Base-by-base conservation (phyloP, 345 rosid genomes). In the Punica granatum region DNA sequence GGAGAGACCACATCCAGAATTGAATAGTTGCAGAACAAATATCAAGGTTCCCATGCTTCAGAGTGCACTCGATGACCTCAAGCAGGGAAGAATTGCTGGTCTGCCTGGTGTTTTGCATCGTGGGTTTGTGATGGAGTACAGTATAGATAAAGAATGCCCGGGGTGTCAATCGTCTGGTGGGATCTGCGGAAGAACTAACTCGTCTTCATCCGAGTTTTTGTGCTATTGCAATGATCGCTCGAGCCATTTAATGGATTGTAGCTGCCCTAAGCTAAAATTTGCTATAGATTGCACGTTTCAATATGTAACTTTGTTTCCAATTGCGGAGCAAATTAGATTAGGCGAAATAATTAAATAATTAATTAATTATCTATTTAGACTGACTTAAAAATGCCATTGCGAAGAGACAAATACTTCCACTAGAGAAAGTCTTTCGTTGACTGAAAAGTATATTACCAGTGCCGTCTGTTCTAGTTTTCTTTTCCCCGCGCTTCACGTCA, bases 161-260 rank as follows among this genome's bases (percentile, higher is more conserved):
- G 1, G 0, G 0, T 90, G 92, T 15, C 0, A 7, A 15, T 9
- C 0, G 1, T 77, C 88, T 1, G 3, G 15, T 0, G 90, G 94
- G 34, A 33, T 73, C 13, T 86, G 95, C 65, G 95, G 89, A 15
- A 54, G n/a, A n/a, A n/a, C 79, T 28, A 73, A 78, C 32, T 0
- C 13, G 15, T 30, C 0, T n/a, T 21, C 42, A n/a, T n/a, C n/a
- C n/a, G n/a, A n/a, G n/a, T n/a, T n/a, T n/a, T n/a, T n/a, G n/a
- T n/a, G n/a, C n/a, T n/a, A n/a, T n/a, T n/a, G n/a, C n/a, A n/a
- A n/a, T n/a, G n/a, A n/a, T n/a, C n/a, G n/a, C n/a, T n/a, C n/a
- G n/a, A n/a, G n/a, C n/a, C n/a, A n/a, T n/a, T n/a, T n/a, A n/a
- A n/a, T n/a, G n/a, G n/a, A n/a, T n/a, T n/a, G n/a, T n/a, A n/a